Evolutionary conservation across 305 asterid genomes (phyloP).

Genomic region (Rubia tinctorum): DNA sequence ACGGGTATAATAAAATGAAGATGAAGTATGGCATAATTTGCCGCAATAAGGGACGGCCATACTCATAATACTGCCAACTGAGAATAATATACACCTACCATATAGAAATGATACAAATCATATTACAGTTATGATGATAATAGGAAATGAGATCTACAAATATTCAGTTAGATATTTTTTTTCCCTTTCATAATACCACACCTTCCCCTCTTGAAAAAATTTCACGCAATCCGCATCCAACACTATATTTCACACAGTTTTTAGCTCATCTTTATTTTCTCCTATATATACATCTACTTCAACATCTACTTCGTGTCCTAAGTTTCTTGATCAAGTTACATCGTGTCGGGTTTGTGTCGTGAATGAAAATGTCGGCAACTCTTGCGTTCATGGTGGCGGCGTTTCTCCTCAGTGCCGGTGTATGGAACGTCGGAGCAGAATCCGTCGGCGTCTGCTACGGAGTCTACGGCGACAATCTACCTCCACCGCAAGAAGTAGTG

Average conservation of each 20-base stretch:
- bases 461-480: slow-evolving; percentile 30
- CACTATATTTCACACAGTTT: neutral
- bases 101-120: no score
- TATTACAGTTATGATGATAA: no score
- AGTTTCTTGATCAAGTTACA: no score
- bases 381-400: neutral
- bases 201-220: neutral
- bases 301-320: no score
- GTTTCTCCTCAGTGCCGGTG: neutral
- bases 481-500: slow-evolving; percentile 23
- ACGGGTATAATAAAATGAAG: no score
- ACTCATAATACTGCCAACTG: no score
- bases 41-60: no score
- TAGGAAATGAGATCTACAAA: neutral
- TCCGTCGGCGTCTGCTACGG: slow-evolving; percentile 30
- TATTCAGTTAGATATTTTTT: neutral
- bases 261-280: neutral
- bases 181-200: neutral
- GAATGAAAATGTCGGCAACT: neutral
- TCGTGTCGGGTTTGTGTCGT: no score
- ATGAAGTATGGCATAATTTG: no score
- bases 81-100: no score
- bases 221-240: neutral
- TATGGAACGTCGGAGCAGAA: neutral
- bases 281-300: neutral